A percentile compares a stretch with the other conserved stretches of the same genome.
These are phyloP conservation scores for Pythium aquatile DNA, from an alignment of 352 stramenopile species.

Conservation along the genomic window DNA sequence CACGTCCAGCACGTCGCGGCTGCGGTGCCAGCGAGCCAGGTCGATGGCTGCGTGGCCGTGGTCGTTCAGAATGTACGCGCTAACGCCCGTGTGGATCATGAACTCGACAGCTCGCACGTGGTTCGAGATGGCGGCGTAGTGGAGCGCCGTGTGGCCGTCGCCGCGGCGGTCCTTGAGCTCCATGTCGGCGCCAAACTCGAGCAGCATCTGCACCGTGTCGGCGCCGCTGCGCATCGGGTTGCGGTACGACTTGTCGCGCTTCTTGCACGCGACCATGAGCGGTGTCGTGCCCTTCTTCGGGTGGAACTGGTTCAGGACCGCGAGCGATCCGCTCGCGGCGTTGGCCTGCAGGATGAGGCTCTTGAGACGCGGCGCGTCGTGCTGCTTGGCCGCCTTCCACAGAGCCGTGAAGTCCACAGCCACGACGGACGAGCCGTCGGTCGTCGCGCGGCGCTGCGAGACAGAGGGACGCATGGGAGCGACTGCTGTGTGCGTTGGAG, in stretches of 20 bases:
- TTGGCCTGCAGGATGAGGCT: constrained; percentile 16
- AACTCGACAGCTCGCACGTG: constrained; percentile 48
- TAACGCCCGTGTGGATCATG: constrained; percentile 46
- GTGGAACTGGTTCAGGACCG: constrained; percentile 42
- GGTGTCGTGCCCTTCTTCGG: constrained; percentile 52
- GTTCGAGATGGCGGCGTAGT: constrained; percentile 63
- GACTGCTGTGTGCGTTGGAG: neutral
- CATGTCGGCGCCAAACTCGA: constrained; percentile 58
- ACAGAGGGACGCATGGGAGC: neutral
- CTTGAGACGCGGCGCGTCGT: constrained; percentile 20
- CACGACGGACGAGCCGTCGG: neutral
- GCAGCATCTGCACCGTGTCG: constrained; percentile 45
- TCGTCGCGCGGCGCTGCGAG: neutral
- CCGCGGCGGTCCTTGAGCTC: constrained; percentile 35
- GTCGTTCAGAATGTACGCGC: constrained; percentile 48
- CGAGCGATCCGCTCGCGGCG: constrained; percentile 15
- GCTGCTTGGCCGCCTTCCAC: constrained; percentile 28
- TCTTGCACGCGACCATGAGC: constrained; percentile 66
- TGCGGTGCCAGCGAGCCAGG: constrained; percentile 46
- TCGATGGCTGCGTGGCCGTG: constrained; percentile 61
- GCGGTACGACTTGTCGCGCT: constrained; percentile 33
- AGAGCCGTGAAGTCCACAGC: constrained; percentile 17
- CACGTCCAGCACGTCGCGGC: constrained; percentile 36
- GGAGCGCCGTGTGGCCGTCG: constrained; percentile 59
- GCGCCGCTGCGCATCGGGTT: constrained; percentile 18